Percentiles rank a stretch among this genome's conserved stretches.
phyloP scores from a whole-genome alignment of 768 basidiomycete genomes.

The Termitomyces eurrhizus region DNA sequence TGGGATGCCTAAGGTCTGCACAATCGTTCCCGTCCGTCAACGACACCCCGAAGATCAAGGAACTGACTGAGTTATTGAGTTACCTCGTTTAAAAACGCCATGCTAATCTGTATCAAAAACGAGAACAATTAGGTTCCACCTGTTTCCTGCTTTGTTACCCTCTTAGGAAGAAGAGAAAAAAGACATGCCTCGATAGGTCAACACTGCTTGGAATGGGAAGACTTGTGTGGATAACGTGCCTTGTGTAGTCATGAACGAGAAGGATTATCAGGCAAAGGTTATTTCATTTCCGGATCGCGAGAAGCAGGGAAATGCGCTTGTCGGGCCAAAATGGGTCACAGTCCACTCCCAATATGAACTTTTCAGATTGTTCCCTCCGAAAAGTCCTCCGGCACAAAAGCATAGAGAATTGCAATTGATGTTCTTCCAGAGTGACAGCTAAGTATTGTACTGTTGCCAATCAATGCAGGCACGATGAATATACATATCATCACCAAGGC shows the following conservation, averaged over 20 bases:
- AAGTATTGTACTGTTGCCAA: not conserved
- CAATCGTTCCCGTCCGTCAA: not conserved
- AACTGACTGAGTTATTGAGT: no score
- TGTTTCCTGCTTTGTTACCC: not conserved
- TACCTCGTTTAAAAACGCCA: not conserved
- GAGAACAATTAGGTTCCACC: no score
- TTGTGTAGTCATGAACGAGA: not conserved
- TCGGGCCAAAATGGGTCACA: not conserved
- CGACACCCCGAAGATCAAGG: not conserved
- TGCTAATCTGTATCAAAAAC: not conserved
- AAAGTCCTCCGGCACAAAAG: no score
- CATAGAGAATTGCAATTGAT: not conserved
- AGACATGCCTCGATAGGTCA: no score
- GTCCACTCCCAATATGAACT: not conserved
- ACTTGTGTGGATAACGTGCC: not conserved
- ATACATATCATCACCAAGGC: not conserved
- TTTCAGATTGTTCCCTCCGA: not conserved
- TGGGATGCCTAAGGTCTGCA: not conserved
- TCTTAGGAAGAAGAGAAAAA: not conserved
- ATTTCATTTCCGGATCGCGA: no score
- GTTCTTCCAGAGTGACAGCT: not conserved
- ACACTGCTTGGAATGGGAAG: not conserved
- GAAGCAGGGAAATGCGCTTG: not conserved
- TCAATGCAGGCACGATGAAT: not conserved
- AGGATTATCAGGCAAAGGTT: not conserved